A percentile compares a stretch with the other conserved stretches of the same genome.
Evolutionary conservation across 192 early-diverging fungal genomes (phyloP).

Genomic region (Dispira simplex): DNA sequence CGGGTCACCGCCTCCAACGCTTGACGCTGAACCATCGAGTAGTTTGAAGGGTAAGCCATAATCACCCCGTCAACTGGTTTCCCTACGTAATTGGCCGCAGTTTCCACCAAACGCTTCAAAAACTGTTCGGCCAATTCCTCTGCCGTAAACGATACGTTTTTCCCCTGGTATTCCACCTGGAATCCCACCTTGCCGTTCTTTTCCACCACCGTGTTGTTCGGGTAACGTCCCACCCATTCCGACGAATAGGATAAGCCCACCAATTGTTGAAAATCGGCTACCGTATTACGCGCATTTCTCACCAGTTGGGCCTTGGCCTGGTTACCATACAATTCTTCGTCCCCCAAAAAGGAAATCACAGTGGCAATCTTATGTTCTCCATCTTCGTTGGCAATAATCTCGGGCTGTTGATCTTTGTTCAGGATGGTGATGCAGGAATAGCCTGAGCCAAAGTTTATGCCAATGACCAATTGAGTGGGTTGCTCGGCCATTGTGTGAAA

Average conservation of each 20-base stretch:
- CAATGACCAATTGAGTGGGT: constrained; percentile 30
- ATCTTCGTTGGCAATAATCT: constrained; percentile 96
- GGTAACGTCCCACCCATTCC: constrained; percentile 22
- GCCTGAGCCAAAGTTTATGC: constrained; percentile 73
- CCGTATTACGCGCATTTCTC: constrained; percentile 83
- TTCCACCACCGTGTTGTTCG: constrained; percentile 36
- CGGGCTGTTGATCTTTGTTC: constrained; percentile 51
- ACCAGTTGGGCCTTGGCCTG: constrained; percentile 77
- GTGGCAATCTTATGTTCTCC: constrained; percentile 93
- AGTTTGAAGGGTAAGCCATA: constrained; percentile 76
- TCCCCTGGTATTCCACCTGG: constrained; percentile 42
- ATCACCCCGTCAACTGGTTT: constrained; percentile 63
- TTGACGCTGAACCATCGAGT: constrained; percentile 49
- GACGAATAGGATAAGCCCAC: constrained; percentile 40
- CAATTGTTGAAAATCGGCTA: constrained; percentile 71
- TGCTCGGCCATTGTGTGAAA: constrained; percentile 16
- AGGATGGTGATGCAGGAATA: constrained; percentile 75
- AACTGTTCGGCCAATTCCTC: constrained; percentile 65
- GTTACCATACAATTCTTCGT: constrained; percentile 65
- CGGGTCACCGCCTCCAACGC: constrained; percentile 48
- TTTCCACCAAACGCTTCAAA: constrained; percentile 62
- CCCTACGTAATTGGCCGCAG: constrained; percentile 81
- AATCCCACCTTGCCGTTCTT: constrained; percentile 41
- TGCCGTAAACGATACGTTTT: constrained; percentile 41
- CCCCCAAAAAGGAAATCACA: constrained; percentile 79